phyloP scores from a whole-genome alignment of 2,329 filamentous ascomycete species.

The Curvularia eragrostidis region DNA sequence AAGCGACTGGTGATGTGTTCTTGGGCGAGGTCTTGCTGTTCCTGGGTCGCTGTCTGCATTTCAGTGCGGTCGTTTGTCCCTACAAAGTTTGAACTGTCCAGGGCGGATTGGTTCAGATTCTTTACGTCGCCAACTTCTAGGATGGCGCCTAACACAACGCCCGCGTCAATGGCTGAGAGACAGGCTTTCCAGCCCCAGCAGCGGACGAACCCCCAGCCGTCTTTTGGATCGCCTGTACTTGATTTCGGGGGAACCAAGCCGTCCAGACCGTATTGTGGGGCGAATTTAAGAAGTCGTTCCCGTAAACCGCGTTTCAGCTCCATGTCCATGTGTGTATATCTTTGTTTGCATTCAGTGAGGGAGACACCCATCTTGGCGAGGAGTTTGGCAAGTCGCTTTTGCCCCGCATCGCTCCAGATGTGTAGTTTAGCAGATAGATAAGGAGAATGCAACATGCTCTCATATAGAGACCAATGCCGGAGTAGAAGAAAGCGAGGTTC shows the following conservation, averaged over 20 bases:
- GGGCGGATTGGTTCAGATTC: slow-evolving; percentile 39
- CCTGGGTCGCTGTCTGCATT: slow-evolving; percentile 26
- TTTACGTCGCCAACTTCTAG: slow-evolving; percentile 81
- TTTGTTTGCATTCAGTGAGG: slow-evolving; percentile 90
- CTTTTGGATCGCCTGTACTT: slow-evolving; percentile 74
- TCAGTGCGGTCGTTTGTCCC: slow-evolving; percentile 37
- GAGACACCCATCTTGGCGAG: slow-evolving; percentile 98
- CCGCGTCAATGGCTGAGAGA: slow-evolving; percentile 89
- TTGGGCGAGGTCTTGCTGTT: slow-evolving; percentile 45
- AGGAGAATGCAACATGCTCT: slow-evolving; percentile 97
- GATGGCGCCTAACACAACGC: slow-evolving; percentile 89
- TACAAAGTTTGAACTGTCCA: slow-evolving; percentile 42
- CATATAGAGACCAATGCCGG: slow-evolving; percentile 95
- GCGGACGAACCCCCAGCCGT: slow-evolving; percentile 95
- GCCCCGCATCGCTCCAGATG: slow-evolving; percentile 90
- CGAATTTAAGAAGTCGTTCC: slow-evolving; percentile 86
- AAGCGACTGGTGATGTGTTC: slow-evolving; percentile 61
- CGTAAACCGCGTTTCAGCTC: slow-evolving; percentile 88
- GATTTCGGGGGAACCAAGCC: slow-evolving; percentile 78
- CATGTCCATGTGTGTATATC: slow-evolving; percentile 98
- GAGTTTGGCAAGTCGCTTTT: slow-evolving; percentile 89
- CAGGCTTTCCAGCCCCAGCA: slow-evolving; percentile 99
- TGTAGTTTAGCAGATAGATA: slow-evolving; percentile 91
- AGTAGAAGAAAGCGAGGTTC: slow-evolving; percentile 93
- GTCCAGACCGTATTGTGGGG: slow-evolving; percentile 90